These are phyloP conservation scores for Begonia fuchsioides DNA, from an alignment of 306 rosid species.

Conservation along the genomic window DNA sequence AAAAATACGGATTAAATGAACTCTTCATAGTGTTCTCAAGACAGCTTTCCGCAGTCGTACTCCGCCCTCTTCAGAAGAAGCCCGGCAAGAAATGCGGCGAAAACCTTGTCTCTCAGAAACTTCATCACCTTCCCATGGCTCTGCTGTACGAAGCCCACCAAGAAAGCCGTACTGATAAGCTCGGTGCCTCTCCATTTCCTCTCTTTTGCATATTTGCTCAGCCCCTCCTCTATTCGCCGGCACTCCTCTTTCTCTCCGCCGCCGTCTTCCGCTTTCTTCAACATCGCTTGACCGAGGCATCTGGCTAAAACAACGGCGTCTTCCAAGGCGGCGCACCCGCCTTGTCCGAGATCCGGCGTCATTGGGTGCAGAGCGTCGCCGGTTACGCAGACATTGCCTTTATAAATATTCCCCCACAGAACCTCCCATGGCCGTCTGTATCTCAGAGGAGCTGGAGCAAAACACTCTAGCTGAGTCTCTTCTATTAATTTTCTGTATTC, in stretches of 20 bases:
- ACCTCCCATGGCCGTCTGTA: conserved; percentile 62
- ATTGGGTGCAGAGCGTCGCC: conserved; percentile 83
- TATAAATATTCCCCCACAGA: conserved; percentile 36
- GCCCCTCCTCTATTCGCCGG: conserved; percentile 25
- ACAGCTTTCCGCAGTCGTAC: conserved; percentile 50
- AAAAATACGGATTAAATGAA: too few species aligned
- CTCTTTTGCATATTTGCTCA: conserved; percentile 43
- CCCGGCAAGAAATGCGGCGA: conserved; percentile 17
- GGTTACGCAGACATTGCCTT: conserved; percentile 51
- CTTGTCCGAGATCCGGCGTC: conserved; percentile 75
- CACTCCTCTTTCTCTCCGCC: conserved; percentile 16
- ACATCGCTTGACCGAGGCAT: conserved; percentile 38
- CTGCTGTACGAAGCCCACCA: conserved; percentile 31
- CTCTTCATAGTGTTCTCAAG: conserved; percentile 6
- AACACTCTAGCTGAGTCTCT: conserved; percentile 19
- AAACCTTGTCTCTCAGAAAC: conserved; percentile 36
- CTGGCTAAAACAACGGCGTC: conserved; percentile 57
- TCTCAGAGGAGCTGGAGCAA: conserved; percentile 24
- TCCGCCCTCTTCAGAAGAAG: conserved; percentile 13
- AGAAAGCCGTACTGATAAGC: conserved; percentile 21
- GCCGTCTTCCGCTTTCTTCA: conserved; percentile 2
- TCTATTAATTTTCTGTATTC: conserved; percentile 22
- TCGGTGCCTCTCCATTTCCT: conserved; percentile 62
- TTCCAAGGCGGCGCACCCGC: conserved; percentile 59
- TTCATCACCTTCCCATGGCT: conserved; percentile 17